These are phyloP conservation scores for Dioszegia hungarica DNA, from an alignment of 768 basidiomycete species.

Conservation along the genomic window DNA sequence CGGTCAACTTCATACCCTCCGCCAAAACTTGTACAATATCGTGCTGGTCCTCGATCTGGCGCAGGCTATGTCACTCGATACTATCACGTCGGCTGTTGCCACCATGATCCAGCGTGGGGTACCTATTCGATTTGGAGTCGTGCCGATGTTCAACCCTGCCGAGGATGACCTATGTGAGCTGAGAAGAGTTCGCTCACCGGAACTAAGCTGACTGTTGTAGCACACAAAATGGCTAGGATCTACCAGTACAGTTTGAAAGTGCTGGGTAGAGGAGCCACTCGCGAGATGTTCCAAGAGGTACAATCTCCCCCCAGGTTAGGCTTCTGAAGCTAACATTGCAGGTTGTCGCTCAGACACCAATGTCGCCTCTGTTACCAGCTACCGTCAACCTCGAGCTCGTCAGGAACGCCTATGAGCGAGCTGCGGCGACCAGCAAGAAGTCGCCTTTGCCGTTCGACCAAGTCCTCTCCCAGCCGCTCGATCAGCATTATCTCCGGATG, in stretches of 20 bases:
- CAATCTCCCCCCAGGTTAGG: neutral
- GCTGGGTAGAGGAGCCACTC: constrained; percentile 62
- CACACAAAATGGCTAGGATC: constrained; percentile 65
- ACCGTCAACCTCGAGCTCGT: constrained; percentile 20
- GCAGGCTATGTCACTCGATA: constrained; percentile 57
- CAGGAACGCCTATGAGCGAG: constrained; percentile 22
- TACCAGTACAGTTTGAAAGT: constrained; percentile 63
- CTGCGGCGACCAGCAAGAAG: constrained; percentile 15
- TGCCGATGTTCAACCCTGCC: constrained; percentile 58
- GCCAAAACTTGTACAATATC: constrained; percentile 75
- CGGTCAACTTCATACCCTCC: constrained; percentile 69
- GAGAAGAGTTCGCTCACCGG: neutral
- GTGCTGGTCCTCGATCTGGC: constrained; percentile 78
- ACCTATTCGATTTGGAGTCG: constrained; percentile 80
- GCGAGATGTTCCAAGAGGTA: constrained; percentile 58
- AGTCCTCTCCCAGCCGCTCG: constrained; percentile 23
- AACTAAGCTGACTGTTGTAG: constrained; percentile 47
- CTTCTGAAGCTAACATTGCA: neutral
- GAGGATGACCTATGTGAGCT: constrained; percentile 50
- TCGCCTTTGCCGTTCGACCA: constrained; percentile 34
- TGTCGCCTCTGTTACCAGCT: constrained; percentile 16
- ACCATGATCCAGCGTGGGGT: constrained; percentile 67
- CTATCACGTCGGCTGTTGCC: constrained; percentile 62
- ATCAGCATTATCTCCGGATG: constrained; percentile 51
- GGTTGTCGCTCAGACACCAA: constrained; percentile 21